Percentiles rank a stretch among this genome's conserved stretches.
Evolutionary conservation across 2,329 filamentous ascomycete species (phyloP).

Genomic region (Orbilia javanica): DNA sequence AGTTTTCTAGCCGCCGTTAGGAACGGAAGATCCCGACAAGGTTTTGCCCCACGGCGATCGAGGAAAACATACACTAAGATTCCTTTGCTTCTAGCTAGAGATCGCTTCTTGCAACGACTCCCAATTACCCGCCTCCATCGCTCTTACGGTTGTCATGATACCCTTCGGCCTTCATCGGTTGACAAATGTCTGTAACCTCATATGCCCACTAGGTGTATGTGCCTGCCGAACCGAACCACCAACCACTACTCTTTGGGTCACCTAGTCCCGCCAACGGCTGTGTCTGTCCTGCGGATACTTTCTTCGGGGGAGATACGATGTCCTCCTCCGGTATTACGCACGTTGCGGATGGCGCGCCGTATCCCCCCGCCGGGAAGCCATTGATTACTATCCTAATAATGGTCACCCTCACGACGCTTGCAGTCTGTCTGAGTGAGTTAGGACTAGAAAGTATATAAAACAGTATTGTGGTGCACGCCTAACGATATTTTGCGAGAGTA

Average conservation of each 20-base stretch:
- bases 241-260: slow-evolving; percentile 21
- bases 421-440: slow-evolving; percentile 38
- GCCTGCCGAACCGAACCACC: slow-evolving; percentile 31
- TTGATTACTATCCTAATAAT: slow-evolving; percentile 23
- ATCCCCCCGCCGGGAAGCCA: slow-evolving; percentile 16
- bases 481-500: background rate
- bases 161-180: slow-evolving; percentile 34
- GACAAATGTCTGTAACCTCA: slow-evolving; percentile 6
- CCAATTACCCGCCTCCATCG: slow-evolving; percentile 25
- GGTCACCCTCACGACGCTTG: slow-evolving; percentile 24
- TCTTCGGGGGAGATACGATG: slow-evolving; percentile 20
- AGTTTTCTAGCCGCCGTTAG: background rate
- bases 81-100: background rate
- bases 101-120: background rate
- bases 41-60: background rate
- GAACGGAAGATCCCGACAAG: slow-evolving; percentile 8
- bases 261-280: slow-evolving; percentile 33
- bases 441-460: background rate
- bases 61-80: slow-evolving; percentile 1
- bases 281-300: slow-evolving; percentile 11
- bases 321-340: slow-evolving; percentile 6
- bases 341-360: slow-evolving; percentile 11
- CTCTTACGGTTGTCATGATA: background rate
- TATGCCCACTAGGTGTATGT: too few relatives aligned
- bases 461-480: background rate